Evolutionary conservation across 2,329 filamentous ascomycete genomes (phyloP).

Genomic region (Chaetomium olivaceum): DNA sequence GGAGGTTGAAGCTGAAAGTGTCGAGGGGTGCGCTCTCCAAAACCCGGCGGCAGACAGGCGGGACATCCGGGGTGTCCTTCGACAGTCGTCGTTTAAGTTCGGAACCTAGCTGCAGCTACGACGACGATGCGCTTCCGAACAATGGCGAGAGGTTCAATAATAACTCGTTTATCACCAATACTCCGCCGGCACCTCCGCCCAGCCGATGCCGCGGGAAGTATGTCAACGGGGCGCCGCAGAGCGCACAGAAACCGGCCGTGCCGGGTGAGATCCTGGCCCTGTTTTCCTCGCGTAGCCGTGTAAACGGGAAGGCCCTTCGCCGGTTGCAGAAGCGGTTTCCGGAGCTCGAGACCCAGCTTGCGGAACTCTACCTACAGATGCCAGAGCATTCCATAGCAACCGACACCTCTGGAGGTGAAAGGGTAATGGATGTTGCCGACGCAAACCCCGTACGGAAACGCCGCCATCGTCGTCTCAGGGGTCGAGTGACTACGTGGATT

Average conservation of each 20-base stretch:
- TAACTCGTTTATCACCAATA: background rate
- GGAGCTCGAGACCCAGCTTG: slow-evolving; percentile 28
- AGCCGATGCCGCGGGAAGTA: background rate
- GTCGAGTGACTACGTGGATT: slow-evolving; percentile 28
- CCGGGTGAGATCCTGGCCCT: slow-evolving; percentile 26
- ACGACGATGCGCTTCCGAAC: background rate
- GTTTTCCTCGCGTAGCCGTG: slow-evolving; percentile 20
- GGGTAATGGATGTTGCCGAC: background rate
- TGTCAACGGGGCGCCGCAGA: background rate
- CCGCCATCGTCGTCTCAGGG: slow-evolving; percentile 20
- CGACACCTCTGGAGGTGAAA: background rate
- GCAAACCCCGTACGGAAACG: background rate
- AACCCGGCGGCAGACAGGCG: background rate
- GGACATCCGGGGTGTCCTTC: background rate
- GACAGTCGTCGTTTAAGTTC: background rate
- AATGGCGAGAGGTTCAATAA: background rate
- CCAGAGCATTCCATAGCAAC: background rate
- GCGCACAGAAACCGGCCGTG: background rate
- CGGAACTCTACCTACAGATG: slow-evolving; percentile 23
- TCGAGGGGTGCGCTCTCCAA: slow-evolving; percentile 28
- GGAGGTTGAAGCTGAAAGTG: slow-evolving; percentile 26
- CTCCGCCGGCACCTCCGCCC: background rate
- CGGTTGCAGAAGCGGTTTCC: slow-evolving; percentile 34
- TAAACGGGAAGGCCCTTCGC: slow-evolving; percentile 24
- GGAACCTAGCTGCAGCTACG: too few species aligned